Percentiles rank a stretch among this genome's conserved stretches.
phyloP scores from a whole-genome alignment of 768 basidiomycete species.

The Leucosporidium yakuticum region DNA sequence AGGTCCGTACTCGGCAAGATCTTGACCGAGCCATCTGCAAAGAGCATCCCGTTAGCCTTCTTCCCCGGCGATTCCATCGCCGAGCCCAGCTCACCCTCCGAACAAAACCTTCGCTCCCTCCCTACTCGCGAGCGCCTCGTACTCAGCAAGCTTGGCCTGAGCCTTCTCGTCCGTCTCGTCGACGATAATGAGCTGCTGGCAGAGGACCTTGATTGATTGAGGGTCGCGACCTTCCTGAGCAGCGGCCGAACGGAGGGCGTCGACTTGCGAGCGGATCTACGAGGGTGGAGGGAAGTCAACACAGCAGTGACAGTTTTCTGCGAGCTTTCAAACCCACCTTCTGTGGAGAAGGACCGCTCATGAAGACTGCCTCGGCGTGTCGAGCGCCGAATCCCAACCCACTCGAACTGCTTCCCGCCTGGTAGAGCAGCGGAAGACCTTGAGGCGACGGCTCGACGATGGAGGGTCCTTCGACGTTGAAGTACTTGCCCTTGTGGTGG shows the following conservation, averaged over 20 bases:
- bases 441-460: constrained; percentile 11
- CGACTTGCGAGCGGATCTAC: background rate
- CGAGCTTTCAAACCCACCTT: too few species aligned
- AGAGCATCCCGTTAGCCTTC: too few species aligned
- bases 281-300: too few species aligned
- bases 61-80: too few species aligned
- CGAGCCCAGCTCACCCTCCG: background rate
- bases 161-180: constrained; percentile 1
- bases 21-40: background rate
- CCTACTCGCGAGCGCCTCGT: background rate
- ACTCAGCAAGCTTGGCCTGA: constrained; percentile 1
- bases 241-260: background rate
- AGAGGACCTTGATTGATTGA: constrained; percentile 4
- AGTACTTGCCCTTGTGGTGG: constrained; percentile 15
- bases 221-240: constrained; percentile 4
- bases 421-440: constrained; percentile 9
- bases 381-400: constrained; percentile 1
- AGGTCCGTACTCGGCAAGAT: background rate
- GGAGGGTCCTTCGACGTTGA: constrained; percentile 3
- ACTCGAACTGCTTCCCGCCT: constrained; percentile 3
- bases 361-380: constrained; percentile 14
- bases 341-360: background rate
- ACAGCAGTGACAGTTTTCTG: too few species aligned
- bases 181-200: background rate
- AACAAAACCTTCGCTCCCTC: constrained; percentile 4